Conservation (phyloP, 2,329 filamentous ascomycete species). For the Penicillium sp. region DNA sequence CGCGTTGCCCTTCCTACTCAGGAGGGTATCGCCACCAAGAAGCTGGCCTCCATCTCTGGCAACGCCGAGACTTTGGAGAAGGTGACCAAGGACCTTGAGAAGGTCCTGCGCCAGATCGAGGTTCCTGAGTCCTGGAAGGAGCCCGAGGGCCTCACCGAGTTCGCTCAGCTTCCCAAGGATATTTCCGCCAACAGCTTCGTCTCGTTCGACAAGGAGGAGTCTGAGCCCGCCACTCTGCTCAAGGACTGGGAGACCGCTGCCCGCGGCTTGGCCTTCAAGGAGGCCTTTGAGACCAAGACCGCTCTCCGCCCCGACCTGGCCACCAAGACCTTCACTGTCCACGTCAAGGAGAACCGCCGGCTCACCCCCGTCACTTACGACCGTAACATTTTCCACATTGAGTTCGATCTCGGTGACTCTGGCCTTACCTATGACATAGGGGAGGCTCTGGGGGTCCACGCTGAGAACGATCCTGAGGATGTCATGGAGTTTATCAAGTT, state of each 20-base stretch:
- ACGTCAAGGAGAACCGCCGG: conserved; percentile 92
- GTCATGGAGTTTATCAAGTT: conserved; percentile 84
- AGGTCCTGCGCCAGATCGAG: conserved; percentile 71
- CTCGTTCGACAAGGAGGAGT: conserved; percentile 73
- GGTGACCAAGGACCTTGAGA: conserved; percentile 62
- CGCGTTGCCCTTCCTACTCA: conserved; percentile 71
- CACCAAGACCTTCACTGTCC: conserved; percentile 82
- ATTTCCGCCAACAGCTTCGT: conserved; percentile 81
- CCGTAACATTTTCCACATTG: conserved; percentile 99
- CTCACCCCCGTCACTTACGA: conserved; percentile 87
- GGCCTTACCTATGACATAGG: conserved; percentile 96
- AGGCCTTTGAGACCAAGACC: conserved; percentile 77
- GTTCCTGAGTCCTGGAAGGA: conserved; percentile 80
- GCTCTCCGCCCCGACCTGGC: conserved; percentile 81
- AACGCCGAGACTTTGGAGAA: conserved; percentile 65
- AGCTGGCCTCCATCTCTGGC: conserved; percentile 64
- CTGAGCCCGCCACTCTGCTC: conserved; percentile 67
- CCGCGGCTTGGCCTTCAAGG: conserved; percentile 89
- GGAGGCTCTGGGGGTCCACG: conserved; percentile 93
- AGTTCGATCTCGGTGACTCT: conserved; percentile 91
- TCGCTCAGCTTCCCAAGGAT: conserved; percentile 58
- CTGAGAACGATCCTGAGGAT: conserved; percentile 81
- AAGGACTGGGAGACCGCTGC: conserved; percentile 81
- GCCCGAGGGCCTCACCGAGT: conserved; percentile 52
- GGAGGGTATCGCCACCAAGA: conserved; percentile 63